Evolutionary conservation across 495 filamentous ascomycete genomes (phyloP), one percentile per base, ranked within the genome.

Genomic region (Ramalina intermedia): DNA sequence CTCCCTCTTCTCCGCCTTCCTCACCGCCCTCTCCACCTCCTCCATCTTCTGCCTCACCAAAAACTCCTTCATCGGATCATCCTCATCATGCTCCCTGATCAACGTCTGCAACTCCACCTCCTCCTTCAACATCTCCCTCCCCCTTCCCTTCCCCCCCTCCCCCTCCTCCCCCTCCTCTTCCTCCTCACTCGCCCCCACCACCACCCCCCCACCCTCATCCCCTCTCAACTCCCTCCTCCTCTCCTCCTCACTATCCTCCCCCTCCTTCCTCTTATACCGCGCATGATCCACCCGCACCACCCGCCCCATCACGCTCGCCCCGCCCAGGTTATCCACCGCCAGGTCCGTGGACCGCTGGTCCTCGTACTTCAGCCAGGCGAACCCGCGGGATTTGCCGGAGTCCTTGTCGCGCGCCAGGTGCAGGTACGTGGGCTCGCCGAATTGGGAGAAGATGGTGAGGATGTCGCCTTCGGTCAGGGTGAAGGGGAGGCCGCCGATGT

Each of bases 381-480:
- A 99, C 1, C 91, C 91, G 48, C 81, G 81, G 53, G 84, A 90
- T 63, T 94, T 94, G 24, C 91, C 93, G 0, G 89, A 89, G 59
- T 96, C 91, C 61, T 93, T 91, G 70, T 98, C 91, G 47, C 91
- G 86, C 27, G 81, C 74, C 1, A 96, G 74, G 54, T 95, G 91
- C 49, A 96, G 71, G 65, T 87, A 87, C 12, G 85, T 83, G 8
- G 93, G 93, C 60, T 96, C 88, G 51, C 91, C 91, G 58, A 79
- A 99, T 61, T 99, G 93, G 23, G 87, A 94, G 75, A 96, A 99
- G 49, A 99, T 93, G 23, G 90, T 85, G 51, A 96, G 76, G 52
- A 99, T 78, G 66, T 99, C 91, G 58, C 91, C 91, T 65, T 99
- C 91, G 39, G 87, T 87, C 18, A 99, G 75, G 55, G 94, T 86